Evolutionary conservation across 139 green algal species (phyloP), one percentile per base, ranked within the genome.

Genomic region (Chlorella sorokiniana): DNA sequence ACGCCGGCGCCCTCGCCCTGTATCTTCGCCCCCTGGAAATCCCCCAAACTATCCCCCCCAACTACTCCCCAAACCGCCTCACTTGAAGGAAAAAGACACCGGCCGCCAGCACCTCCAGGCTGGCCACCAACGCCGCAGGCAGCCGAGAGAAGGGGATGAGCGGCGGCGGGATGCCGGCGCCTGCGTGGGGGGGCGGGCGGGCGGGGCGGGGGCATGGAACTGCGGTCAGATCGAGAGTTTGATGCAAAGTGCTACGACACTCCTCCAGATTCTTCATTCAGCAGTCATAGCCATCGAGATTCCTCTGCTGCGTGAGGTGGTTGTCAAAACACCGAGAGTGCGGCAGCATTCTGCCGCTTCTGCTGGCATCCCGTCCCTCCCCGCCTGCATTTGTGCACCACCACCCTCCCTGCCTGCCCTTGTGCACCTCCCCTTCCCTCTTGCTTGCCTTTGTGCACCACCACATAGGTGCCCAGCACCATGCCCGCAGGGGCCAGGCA

Each of bases 61-160:
- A n/a, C 14, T 59, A 59, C 48, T 59, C 9, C 65, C 65, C 75
- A 9, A 38, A 48, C 40, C 33, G 16, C 11, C 76, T 41, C 25
- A 80, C 65, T 27, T 69, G 54, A 8, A 83, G 31, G 8, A 67
- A 64, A 45, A 87, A 84, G 7, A 31, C 61, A 2, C 41, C 40
- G 7, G 68, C 61, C 1, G 70, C 78, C 27, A 42, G 10, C 27
- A 72, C 69, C 42, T 87, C 83, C 42, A 84, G 41, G 41, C 78
- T 69, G 29, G 59, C 59, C 35, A 87, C 65, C 44, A 84, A 14
- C 35, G 76, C 68, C 20, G 35, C 42, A 5, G 77, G 68, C 40
- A 85, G 48, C 22, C 78, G 63, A 20, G 76, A 84, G 54, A 69
- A 73, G 56, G 83, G 69, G n/a, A 87, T 29, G 29, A 87, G 81